These are phyloP conservation scores for Rugonectria rugulosa DNA, from an alignment of 2,329 filamentous ascomycete species.

Conservation along the genomic window DNA sequence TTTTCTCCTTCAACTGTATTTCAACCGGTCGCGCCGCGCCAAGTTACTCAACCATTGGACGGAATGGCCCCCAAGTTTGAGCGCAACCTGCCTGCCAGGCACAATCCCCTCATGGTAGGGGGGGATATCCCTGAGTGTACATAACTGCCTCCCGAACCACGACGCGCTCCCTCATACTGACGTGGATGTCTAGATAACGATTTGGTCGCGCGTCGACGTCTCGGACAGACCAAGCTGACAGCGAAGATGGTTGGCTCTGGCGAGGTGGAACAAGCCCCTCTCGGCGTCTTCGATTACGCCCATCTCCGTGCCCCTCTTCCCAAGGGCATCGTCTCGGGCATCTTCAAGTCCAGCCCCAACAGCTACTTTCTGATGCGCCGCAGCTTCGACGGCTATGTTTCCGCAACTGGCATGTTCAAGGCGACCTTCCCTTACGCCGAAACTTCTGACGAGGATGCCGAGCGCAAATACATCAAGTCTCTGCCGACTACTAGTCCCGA, in stretches of 20 bases:
- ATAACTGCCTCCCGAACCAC: conserved; percentile 19
- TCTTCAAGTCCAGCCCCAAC: conserved; percentile 88
- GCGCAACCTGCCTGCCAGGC: conserved; percentile 64
- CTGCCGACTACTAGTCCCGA: conserved; percentile 83
- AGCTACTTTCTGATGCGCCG: conserved; percentile 97
- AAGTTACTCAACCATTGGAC: conserved; percentile 28
- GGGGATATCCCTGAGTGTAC: conserved; percentile 68
- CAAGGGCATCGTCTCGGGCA: conserved; percentile 89
- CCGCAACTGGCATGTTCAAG: conserved; percentile 92
- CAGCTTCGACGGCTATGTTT: conserved; percentile 84
- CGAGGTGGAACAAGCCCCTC: conserved; percentile 74
- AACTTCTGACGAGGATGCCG: conserved; percentile 73
- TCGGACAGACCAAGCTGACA: conserved; percentile 91
- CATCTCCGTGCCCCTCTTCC: conserved; percentile 92
- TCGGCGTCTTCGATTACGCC: conserved; percentile 93
- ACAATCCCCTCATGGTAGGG: conserved; percentile 72
- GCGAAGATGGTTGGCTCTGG: conserved; percentile 81
- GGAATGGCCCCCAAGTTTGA: conserved; percentile 48
- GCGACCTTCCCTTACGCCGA: conserved; percentile 84
- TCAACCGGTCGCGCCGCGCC: conserved; percentile 33
- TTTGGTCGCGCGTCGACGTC: conserved; percentile 82
- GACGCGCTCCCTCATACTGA: conserved; percentile 35
- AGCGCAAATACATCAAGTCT: conserved; percentile 85
- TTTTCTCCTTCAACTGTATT: conserved; percentile 24
- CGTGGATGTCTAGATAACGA: conserved; percentile 65